Base-by-base conservation (phyloP, 2,329 filamentous ascomycete genomes). In the Calonectria fujianensis region DNA sequence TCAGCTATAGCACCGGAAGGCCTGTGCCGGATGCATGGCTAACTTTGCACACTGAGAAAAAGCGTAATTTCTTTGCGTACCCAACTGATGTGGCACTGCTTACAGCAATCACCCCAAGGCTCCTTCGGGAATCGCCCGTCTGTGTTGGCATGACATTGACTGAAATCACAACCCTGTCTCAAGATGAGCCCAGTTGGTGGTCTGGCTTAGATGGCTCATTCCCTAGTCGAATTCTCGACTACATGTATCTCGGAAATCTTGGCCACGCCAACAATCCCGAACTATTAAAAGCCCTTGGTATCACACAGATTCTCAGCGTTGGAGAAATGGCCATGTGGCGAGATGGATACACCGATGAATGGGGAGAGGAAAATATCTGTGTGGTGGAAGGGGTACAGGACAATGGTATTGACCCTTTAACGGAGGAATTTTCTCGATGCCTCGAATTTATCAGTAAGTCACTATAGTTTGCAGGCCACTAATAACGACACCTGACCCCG, bases 191-290 rank as follows among this genome's bases (percentile, higher is more conserved):
- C 0, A 87, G 89, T 45, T 99, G 97, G 97, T 91, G 98, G 71
- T 88, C 91, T 35, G 92, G 92, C 70, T 91, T 98, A 78, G 96
- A 98, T 83, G 97, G 97, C 6, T 98, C 95, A 31, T 90, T 98
- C 29, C 97, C 97, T 0, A 98, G 95, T 82, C 92, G 96, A 18
- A 91, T 99, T 50, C 87, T 98, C 52, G 93, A 96, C 69, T 98
- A 98, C 82, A 96, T 99, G 93, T 99, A 99, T 82, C 90, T 99
- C 16, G 97, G 97, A 1, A 98, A 98, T 80, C 89, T 98, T 20
- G 92, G 92, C 0, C 97, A 99, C 83, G 97, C 97, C 10, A 98
- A 98, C 82, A 98, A 98, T 80, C 95, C 96, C 0, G 94, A 95
- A 70, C 87, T 99, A 39, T 86, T 99, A 39, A 90, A 89, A 75